Evolutionary conservation across 2,329 filamentous ascomycete genomes (phyloP).

Genomic region (Neobulgaria alba): DNA sequence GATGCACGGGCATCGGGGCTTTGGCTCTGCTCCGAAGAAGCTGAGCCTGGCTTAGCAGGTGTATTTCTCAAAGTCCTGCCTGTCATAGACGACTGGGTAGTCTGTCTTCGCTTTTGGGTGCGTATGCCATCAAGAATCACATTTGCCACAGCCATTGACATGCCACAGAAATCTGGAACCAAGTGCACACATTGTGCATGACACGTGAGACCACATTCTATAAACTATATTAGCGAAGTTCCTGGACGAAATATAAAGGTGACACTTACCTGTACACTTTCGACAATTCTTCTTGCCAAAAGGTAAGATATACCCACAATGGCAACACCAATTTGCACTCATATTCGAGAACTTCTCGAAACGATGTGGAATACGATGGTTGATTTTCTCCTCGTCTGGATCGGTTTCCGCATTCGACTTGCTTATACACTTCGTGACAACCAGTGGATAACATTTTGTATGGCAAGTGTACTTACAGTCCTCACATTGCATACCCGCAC

Average conservation of each 20-base stretch:
- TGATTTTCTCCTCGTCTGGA: slow-evolving; percentile 98
- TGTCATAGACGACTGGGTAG: slow-evolving; percentile 18
- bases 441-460: slow-evolving; percentile 91
- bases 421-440: slow-evolving; percentile 99
- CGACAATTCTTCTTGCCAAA: slow-evolving; percentile 92
- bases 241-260: background rate
- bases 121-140: slow-evolving; percentile 84
- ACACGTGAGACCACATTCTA: slow-evolving; percentile 85
- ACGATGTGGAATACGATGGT: slow-evolving; percentile 95
- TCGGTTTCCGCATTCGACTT: slow-evolving; percentile 98
- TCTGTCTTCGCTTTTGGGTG: slow-evolving; percentile 61
- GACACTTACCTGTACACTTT: slow-evolving; percentile 68
- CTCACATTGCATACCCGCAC: slow-evolving; percentile 96
- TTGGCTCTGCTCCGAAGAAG: slow-evolving; percentile 10
- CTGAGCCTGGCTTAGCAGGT: slow-evolving; percentile 16
- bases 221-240: slow-evolving; percentile 25
- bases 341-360: slow-evolving; percentile 97
- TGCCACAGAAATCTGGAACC: slow-evolving; percentile 96
- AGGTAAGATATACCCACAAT: slow-evolving; percentile 92
- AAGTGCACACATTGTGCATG: slow-evolving; percentile 89
- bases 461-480: slow-evolving; percentile 99
- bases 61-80: slow-evolving; percentile 22
- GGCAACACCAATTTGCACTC: slow-evolving; percentile 98
- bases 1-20: slow-evolving; percentile 20
- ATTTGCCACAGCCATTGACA: slow-evolving; percentile 97